A percentile compares a stretch with the other conserved stretches of the same genome.
These are phyloP conservation scores for Chaetomiaceae sp. DNA, from an alignment of 2,329 filamentous ascomycete species.

Conservation along the genomic window DNA sequence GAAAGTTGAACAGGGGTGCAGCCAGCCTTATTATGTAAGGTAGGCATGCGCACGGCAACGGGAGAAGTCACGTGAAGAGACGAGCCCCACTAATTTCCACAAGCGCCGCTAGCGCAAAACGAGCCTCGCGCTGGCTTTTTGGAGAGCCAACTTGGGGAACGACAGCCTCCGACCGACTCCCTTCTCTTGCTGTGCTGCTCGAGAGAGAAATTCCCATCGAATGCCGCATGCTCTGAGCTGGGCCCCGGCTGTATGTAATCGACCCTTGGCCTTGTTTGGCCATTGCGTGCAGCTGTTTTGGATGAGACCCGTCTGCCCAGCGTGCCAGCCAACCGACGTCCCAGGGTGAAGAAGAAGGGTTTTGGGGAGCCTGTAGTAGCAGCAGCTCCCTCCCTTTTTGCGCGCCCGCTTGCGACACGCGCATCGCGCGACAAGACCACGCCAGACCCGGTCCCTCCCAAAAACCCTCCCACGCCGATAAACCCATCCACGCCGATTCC, in stretches of 20 bases:
- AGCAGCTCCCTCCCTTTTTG: constrained; percentile 20
- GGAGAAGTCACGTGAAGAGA: constrained; percentile 10
- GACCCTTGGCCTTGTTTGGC: constrained; percentile 8
- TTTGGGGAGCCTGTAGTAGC: constrained; percentile 23
- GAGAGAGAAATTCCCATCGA: constrained; percentile 15
- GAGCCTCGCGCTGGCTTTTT: constrained; percentile 24
- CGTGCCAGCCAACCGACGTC: constrained; percentile 16
- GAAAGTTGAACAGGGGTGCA: too few relatives aligned
- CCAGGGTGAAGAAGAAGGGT: constrained; percentile 6
- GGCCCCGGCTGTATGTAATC: constrained; percentile 12
- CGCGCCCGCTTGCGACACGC: too few relatives aligned
- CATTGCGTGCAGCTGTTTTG: constrained; percentile 20
- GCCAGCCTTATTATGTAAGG: too few relatives aligned
- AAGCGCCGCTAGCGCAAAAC: constrained; percentile 17
- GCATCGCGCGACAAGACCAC: constrained; percentile 28
- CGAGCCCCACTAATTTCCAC: constrained; percentile 15
- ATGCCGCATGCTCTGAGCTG: constrained; percentile 12
- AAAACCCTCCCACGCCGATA: constrained; percentile 14
- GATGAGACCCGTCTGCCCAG: constrained; percentile 17
- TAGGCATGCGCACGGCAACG: neutral
- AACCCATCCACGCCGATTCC: constrained; percentile 15
- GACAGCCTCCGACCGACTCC: constrained; percentile 14
- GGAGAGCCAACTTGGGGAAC: constrained; percentile 18
- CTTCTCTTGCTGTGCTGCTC: constrained; percentile 14
- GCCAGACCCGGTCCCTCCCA: constrained; percentile 11